A percentile compares a stretch with the other conserved stretches of the same genome.
Evolutionary conservation across 1,284 basidiomycete species (phyloP).

Genomic region (Ustilago esculenta): DNA sequence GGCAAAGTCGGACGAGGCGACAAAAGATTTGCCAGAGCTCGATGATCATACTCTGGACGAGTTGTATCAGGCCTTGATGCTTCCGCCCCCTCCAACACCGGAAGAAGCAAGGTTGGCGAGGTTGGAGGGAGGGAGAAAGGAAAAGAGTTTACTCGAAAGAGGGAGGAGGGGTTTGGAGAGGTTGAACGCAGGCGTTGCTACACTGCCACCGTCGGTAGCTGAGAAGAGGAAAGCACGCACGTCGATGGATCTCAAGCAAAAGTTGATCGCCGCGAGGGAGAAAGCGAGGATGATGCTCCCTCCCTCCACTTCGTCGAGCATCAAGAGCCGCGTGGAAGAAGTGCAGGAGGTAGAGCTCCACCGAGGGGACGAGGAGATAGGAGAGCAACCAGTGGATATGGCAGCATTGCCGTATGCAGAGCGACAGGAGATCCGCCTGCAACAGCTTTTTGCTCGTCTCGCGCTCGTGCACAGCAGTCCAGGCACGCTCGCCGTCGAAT

Average conservation of each 20-base stretch:
- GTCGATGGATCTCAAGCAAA: conserved; percentile 23
- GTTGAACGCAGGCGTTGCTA: background rate
- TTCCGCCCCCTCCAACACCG: conserved; percentile 33
- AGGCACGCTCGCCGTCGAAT: too few relatives aligned
- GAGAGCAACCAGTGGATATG: conserved; percentile 8
- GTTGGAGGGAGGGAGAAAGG: conserved; percentile 27
- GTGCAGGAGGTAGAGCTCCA: background rate
- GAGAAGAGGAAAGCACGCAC: conserved; percentile 12
- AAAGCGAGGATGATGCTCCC: conserved; percentile 27
- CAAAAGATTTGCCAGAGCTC: conserved; percentile 52
- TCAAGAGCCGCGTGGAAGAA: background rate
- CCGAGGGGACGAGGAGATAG: background rate
- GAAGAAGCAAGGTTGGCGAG: conserved; percentile 41
- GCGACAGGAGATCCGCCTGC: conserved; percentile 34
- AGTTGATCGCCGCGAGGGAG: conserved; percentile 36
- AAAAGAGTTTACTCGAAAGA: conserved; percentile 12
- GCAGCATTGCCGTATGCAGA: conserved; percentile 29
- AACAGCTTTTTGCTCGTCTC: conserved; percentile 41
- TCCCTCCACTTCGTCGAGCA: conserved; percentile 3
- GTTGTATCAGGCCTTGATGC: conserved; percentile 55
- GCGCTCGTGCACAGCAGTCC: conserved; percentile 21
- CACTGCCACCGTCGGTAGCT: conserved; percentile 5
- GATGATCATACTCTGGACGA: conserved; percentile 59
- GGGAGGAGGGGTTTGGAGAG: conserved; percentile 14
- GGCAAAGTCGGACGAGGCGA: conserved; percentile 42